Evolutionary conservation across 805 yeast genomes (phyloP), one percentile per base, ranked within the genome.

Genomic region (Nakazawaea peltata): DNA sequence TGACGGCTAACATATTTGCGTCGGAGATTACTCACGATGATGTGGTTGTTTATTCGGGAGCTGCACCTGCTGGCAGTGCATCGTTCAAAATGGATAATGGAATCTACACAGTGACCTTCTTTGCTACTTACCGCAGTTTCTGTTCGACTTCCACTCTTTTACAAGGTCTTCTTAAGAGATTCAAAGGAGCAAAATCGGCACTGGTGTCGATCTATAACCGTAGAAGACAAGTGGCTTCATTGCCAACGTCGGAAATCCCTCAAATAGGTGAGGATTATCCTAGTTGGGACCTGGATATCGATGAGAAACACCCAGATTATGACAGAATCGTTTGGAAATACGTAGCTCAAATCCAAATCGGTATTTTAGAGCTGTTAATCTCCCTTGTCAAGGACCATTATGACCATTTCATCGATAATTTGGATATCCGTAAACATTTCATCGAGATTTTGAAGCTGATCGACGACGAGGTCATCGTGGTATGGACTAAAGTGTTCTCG

Each of bases 341-440:
- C 36, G 77, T 84, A 30, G 77, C 81, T 9, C 84, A 79, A 49
- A 82, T 88, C 28, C 92, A 87, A 50, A 65, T 81, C 26, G 94
- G 94, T 27, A 74, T 87, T 22, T 61, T 87, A 40, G 94, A 84
- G 50, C 84, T 86, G 0, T 60, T 86, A 38, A 68, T 76, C 29
- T 69, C 80, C 21, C 68, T 94, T 54, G 74, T 85, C 15, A 68
- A 74, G 30, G 78, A 80, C 44, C 84, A 81, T 50, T 87, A 80
- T 52, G 57, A 71, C 19, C 92, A 84, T 50, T 84, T 88, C 49
- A 68, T 79, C 4, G 81, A 77, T 50, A 84, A 81, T 45, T 50
- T 80, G 41, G 55, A 59, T 10, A 76, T 79, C 47, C 76, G 81
- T 45, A 59, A 64, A 4, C 61, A 69, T 2, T 68, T 85, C 48